Percentiles rank a stretch among this genome's conserved stretches.
Conservation (phyloP, 2,329 filamentous ascomycete species). For the Berkeleyomyces basicola region DNA sequence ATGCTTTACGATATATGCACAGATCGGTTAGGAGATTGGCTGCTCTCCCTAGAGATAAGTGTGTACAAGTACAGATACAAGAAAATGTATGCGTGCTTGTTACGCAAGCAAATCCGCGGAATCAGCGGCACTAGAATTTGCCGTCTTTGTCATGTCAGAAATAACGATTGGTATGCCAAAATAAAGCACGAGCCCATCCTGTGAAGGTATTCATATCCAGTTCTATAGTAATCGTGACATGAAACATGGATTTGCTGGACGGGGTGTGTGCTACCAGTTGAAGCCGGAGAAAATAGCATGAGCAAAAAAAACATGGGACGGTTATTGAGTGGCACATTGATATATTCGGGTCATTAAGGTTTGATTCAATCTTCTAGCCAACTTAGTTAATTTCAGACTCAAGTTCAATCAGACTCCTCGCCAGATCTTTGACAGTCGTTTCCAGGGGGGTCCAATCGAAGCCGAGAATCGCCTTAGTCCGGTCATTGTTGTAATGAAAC, state of each 20-base stretch:
- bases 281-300: too few species aligned
- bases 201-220: too few species aligned
- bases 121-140: background rate
- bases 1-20: background rate
- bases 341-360: too few species aligned
- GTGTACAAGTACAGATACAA: background rate
- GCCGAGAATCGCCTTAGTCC: slow-evolving; percentile 41
- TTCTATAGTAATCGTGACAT: too few species aligned
- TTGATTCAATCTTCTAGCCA: background rate
- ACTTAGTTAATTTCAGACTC: slow-evolving; percentile 4
- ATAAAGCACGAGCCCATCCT: too few species aligned
- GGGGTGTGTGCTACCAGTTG: too few species aligned
- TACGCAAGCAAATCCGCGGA: background rate
- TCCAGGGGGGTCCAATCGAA: slow-evolving; percentile 47
- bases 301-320: too few species aligned
- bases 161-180: too few species aligned
- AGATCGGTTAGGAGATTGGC: background rate
- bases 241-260: too few species aligned
- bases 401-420: slow-evolving; percentile 6
- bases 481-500: slow-evolving; percentile 40
- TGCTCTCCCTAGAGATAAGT: background rate
- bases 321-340: too few species aligned
- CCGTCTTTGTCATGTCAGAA: too few species aligned
- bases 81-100: background rate
- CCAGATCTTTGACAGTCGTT: slow-evolving; percentile 28